Evolutionary conservation across 306 rosid species (phyloP).

Genomic region (Begonia masoniana): DNA sequence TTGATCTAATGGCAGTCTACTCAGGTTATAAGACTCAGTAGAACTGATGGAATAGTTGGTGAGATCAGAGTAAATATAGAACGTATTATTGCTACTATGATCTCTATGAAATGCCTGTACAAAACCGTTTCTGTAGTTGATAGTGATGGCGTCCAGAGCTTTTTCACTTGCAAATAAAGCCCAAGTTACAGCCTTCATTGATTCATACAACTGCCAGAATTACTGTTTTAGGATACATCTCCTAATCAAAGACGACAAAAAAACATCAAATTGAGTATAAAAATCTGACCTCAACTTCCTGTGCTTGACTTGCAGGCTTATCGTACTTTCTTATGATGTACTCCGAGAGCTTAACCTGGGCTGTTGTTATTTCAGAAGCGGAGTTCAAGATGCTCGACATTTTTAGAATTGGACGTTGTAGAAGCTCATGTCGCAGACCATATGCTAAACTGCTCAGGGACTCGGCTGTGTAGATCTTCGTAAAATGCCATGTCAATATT

Average conservation of each 20-base stretch:
- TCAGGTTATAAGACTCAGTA: slow-evolving; percentile 15
- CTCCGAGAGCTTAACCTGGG: slow-evolving; percentile 82
- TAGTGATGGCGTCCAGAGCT: slow-evolving; percentile 88
- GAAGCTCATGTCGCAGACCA: slow-evolving; percentile 84
- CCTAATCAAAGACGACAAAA: background rate
- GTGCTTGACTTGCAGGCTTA: slow-evolving; percentile 73
- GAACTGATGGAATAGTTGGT: slow-evolving; percentile 72
- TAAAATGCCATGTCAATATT: slow-evolving; percentile 94
- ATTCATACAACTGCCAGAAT: slow-evolving; percentile 75
- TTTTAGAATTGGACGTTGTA: slow-evolving; percentile 81
- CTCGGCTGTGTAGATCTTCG: slow-evolving; percentile 71
- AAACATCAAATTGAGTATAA: slow-evolving; percentile 1
- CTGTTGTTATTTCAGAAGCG: slow-evolving; percentile 75
- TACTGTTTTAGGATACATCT: slow-evolving; percentile 11
- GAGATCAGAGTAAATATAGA: slow-evolving; percentile 83
- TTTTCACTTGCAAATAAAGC: slow-evolving; percentile 73
- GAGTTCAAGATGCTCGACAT: slow-evolving; percentile 98
- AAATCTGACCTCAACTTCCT: slow-evolving; percentile 79
- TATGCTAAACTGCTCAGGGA: slow-evolving; percentile 77
- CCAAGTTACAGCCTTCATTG: slow-evolving; percentile 87
- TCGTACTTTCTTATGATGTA: slow-evolving; percentile 60
- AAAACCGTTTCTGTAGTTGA: slow-evolving; percentile 83
- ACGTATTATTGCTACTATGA: slow-evolving; percentile 70
- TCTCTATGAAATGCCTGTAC: slow-evolving; percentile 96
- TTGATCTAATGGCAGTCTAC: slow-evolving; percentile 29